Evolutionary conservation across 2,329 filamentous ascomycete genomes (phyloP), one percentile per base, ranked within the genome.

Genomic region (Paracamarosporium sp.): DNA sequence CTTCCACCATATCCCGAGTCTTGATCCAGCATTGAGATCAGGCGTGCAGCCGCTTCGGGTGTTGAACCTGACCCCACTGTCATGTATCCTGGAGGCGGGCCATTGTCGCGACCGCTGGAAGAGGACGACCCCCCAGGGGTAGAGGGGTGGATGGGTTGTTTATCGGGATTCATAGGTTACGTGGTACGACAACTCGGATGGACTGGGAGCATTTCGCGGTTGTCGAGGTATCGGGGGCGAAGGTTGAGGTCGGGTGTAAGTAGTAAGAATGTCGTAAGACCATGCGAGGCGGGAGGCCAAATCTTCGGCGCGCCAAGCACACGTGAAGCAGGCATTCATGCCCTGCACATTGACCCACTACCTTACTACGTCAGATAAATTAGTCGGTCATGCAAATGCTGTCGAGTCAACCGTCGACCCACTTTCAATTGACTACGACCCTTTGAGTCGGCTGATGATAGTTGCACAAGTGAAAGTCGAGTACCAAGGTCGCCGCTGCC

Each of bases 1-100:
- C 92, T 97, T 43, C 90, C 90, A 54, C 92, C 93, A 72, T 98
- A 98, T 6, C 94, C 95, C 17, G 94, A 98, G 75, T 99, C 95
- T 56, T 87, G 82, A 60, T 96, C 92, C 54, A 98, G 82, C 67
- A 96, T 86, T 17, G 89, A 87, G 77, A 95, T 91, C 36, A 98
- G 82, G 54, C 88, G 88, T 28, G 90, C 86, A 35, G 92, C 93
- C 74, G 92, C 91, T 71, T 92, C 88, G 20, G 93, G 93, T 22
- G 90, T 88, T 53, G 89, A 88, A 52, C 93, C 93, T 64, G 84
- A 88, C 56, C 94, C 94, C 50, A 97, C 91, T 5, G 92, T 96
- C 89, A 96, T 91, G 78, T 93, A 97, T 57, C 87, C 84, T 24
- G 47, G 47, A 12, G 33, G 56, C 17, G 69, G 62, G 20, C 55